Evolutionary conservation across 192 early-diverging fungal genomes (phyloP), one percentile per base, ranked within the genome.

Genomic region (Rhizoclosmatium globosum): DNA sequence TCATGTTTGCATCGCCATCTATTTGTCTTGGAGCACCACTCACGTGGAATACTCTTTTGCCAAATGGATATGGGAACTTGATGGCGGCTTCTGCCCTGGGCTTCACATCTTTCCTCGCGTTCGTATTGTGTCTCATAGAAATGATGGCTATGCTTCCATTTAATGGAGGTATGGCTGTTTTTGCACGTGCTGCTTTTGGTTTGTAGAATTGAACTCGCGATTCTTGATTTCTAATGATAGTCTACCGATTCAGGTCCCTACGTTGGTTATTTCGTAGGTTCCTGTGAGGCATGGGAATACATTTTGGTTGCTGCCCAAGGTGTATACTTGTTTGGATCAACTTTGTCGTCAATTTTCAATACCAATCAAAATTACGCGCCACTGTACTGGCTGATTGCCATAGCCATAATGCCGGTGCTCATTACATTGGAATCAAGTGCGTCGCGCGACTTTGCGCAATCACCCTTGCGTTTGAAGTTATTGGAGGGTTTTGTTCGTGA

Each of bases 61-160:
- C 11, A 56, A 15, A 56, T 56, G 53, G 53, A 56, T 56, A n/a
- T 9, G 53, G 53, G 19, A 56, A 56, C 19, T n/a, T 56, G 9
- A 9, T 56, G 11, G 53, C 19, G 11, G 53, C 53, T 15, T 15
- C 53, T 15, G 9, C 19, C 19, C 53, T 56, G 11, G 53, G 53
- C 1, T n/a, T 56, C 19, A 15, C 53, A 56, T 56, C 11, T 56
- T 56, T 15, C 19, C 53, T 56, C 11, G 9, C 11, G 11, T 64
- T 64, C 9, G 38, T 64, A 9, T 9, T 72, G 9, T 59, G 19
- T 53, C 11, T 72, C 4, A 43, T 41, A 11, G 71, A 72, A 38
- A 13, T 72, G 71, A 72, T 72, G 71, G n/a, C 50, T 7, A 72
- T 72, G 71, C 71, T 72, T n/a, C 71, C 71, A 31, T 72, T 72